Conservation (phyloP, 495 filamentous ascomycete species). For the Tetracladium marchalianum region DNA sequence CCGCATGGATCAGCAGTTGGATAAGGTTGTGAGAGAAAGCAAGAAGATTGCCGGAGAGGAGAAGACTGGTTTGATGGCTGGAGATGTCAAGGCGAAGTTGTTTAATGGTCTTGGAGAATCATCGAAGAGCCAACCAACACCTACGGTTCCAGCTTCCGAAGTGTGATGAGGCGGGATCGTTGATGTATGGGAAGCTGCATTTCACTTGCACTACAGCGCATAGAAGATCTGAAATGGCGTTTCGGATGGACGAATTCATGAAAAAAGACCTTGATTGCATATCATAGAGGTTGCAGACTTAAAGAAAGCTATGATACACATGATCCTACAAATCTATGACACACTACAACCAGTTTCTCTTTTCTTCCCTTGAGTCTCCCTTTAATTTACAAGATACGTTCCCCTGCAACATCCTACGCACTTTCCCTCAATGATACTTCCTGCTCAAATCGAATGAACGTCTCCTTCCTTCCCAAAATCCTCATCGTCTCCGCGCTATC, state of each 20-base stretch:
- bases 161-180: not conserved
- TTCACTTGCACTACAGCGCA: not conserved
- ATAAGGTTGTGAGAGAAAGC: slow-evolving; percentile 70
- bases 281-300: not conserved
- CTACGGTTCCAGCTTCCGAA: not conserved
- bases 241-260: slow-evolving; percentile 13
- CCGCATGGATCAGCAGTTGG: slow-evolving; percentile 49
- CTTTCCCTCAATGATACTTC: slow-evolving; percentile 18
- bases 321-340: not conserved
- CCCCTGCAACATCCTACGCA: not conserved
- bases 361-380: not conserved
- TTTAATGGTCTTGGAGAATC: slow-evolving; percentile 56
- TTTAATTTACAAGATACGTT: not conserved
- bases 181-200: no score
- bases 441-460: slow-evolving; percentile 41
- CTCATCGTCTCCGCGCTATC: slow-evolving; percentile 46
- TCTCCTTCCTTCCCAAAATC: slow-evolving; percentile 53
- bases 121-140: not conserved
- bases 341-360: not conserved
- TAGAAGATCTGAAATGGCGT: slow-evolving; percentile 4
- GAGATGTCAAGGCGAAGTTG: slow-evolving; percentile 73
- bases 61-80: slow-evolving; percentile 70
- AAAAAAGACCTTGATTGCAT: not conserved
- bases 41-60: slow-evolving; percentile 82
- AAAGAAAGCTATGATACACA: not conserved